Percentiles rank a stretch among this genome's conserved stretches.
Evolutionary conservation across 2,329 filamentous ascomycete species (phyloP).

Genomic region (Colletotrichum zoysiae): DNA sequence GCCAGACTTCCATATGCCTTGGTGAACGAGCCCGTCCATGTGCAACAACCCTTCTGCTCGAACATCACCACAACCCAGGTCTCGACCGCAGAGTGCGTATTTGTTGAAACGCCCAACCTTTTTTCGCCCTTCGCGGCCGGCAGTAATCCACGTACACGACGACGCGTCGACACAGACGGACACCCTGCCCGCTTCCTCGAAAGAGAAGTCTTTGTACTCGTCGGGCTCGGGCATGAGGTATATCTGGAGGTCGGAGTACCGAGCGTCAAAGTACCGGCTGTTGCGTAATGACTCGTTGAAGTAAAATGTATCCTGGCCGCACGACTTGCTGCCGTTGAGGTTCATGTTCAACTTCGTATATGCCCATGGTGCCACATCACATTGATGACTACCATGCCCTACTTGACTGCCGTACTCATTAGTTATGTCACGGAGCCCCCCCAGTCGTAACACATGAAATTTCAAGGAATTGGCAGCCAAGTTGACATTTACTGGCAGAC

Average conservation of each 20-base stretch:
- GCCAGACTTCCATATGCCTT: conserved; percentile 3
- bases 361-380: not conserved
- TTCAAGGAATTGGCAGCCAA: not conserved
- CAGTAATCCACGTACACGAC: not conserved
- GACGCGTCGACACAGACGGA: not conserved
- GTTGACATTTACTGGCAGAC: not conserved
- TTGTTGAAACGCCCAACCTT: not conserved
- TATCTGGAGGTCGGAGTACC: not conserved
- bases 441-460: not conserved
- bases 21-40: not conserved
- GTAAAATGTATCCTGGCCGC: not conserved
- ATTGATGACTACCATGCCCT: not conserved
- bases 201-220: not conserved
- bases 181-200: not conserved
- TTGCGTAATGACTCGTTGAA: not conserved
- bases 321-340: not conserved
- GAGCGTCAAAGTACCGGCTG: no score
- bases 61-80: not conserved
- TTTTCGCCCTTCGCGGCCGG: not conserved
- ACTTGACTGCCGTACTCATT: not conserved
- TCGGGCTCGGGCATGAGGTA: not conserved
- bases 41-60: not conserved
- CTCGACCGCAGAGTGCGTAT: not conserved
- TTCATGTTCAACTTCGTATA: not conserved
- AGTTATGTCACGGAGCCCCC: not conserved